Base-by-base conservation (phyloP, 805 yeast genomes). In the Kodamaea restingae region DNA sequence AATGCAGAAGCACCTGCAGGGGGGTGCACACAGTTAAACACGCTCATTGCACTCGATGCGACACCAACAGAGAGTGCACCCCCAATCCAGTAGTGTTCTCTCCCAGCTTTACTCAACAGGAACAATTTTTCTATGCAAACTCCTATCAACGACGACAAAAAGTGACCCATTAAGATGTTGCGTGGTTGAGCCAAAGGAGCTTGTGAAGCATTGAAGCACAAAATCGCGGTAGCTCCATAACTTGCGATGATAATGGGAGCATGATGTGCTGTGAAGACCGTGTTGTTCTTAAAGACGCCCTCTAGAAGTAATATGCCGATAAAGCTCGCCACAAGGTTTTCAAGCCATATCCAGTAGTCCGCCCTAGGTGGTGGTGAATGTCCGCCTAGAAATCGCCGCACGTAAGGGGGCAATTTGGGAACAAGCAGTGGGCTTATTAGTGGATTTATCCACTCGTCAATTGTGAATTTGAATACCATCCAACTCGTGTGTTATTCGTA, bases 1-100 rank as follows among this genome's bases (percentile, higher is more conserved):
- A 81, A 51, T 0, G 87, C 85, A 7, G 81, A 71, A 1, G 87
- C 86, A 2, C 88, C 88, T 1, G 81, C 80, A 0, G 88, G 88
- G 0, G 88, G 88, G 52, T 81, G 87, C 1, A 78, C 74, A 42
- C 80, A 72, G 44, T 77, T 77, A 4, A 70, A 55, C 1, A 78
- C 44, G 10, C 73, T 58, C 83, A 79, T 79, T 2, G 61, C 55
- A 8, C 75, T 77, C 7, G 81, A 72, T 2, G 81, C 49, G 4
- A 76, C 42, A 0, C 71, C 81, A 6, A 79, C 82, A 27, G 79
- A 63, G 21, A 81, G 51, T 0, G 82, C 81, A 2, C 80, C 86
- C 12, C 72, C 66, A 7, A 76, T 64, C 74, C 81, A 81, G 44
- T 74, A 65, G 53, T 76, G 64, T 18, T 70, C 60, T 28, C 60